Evolutionary conservation across 2,329 filamentous ascomycete species (phyloP), one percentile per base, ranked within the genome.

Genomic region (Colletotrichum euphorbiae): DNA sequence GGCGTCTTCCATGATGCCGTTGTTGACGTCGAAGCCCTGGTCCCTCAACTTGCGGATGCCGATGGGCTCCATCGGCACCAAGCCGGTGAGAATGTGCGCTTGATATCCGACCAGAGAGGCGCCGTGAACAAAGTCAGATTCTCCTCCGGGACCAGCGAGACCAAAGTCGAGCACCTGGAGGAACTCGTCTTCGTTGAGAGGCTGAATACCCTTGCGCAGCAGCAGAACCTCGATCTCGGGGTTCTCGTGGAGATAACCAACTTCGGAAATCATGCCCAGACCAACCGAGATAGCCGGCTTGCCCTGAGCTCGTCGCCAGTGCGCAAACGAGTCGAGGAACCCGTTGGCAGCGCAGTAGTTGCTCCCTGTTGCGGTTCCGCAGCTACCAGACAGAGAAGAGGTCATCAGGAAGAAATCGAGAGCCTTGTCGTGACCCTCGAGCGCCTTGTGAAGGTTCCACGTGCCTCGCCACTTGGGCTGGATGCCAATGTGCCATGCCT

Each of bases 271-370:
- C 4, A 72, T 68, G 4, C 80, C 78, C 13, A 85, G 74, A 65
- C 84, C 73, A 2, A 85, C 75, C 13, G 73, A 70, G 0, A 77
- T 76, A n/a, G 77, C 81, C 0, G 80, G 75, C 4, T 82, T 74
- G 3, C 80, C 80, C 1, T 59, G 54, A 54, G 9, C n/a, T n/a
- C 50, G 65, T 15, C 65, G 65, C n/a, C 77, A 75, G 2, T 72
- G 67, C 0, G 72, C 72, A 13, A 79, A 72, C 6, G 73, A 70
- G 42, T 80, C 78, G 13, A 77, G 71, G 71, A 76, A 80, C 2
- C 71, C 64, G 66, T 78, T 80, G 19, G 71, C 77, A 3, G 75
- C 77, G 8, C 73, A 70, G 67, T 80, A 80, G 59, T 80, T 80
- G 48, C 73, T 73, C 56, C 81, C 79, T 0, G 73, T 74, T 1